phyloP scores from a whole-genome alignment of 805 yeast species.

The Starmerella bacillaris region DNA sequence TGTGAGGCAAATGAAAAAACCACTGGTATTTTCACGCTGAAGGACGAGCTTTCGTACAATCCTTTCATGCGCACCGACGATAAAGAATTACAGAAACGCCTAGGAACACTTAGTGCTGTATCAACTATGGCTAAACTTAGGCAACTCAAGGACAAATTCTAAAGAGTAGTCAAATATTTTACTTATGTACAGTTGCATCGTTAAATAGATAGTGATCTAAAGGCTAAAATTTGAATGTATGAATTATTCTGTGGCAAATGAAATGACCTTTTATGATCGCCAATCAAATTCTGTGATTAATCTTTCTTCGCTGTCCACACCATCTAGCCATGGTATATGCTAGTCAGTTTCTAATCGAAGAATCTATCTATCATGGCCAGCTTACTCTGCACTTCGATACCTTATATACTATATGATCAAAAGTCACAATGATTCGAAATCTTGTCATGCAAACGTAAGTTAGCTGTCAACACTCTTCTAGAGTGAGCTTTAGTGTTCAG shows the following conservation, averaged over 20 bases:
- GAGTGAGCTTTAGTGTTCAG: too few relatives aligned
- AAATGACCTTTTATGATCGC: not conserved
- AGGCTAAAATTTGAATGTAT: not conserved
- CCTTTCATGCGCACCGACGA: slow-evolving; percentile 77
- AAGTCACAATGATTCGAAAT: too few relatives aligned
- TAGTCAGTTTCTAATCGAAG: slow-evolving; percentile 16
- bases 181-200: not conserved
- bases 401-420: too few relatives aligned
- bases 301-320: slow-evolving; percentile 40
- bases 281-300: slow-evolving; percentile 2
- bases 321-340: slow-evolving; percentile 10
- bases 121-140: slow-evolving; percentile 60
- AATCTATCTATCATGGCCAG: slow-evolving; percentile 5
- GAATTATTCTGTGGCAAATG: not conserved
- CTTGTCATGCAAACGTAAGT: too few relatives aligned
- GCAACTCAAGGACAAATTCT: slow-evolving; percentile 51
- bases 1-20: slow-evolving; percentile 43
- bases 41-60: slow-evolving; percentile 62
- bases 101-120: slow-evolving; percentile 34
- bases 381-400: too few relatives aligned
- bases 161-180: slow-evolving; percentile 2
- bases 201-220: not conserved
- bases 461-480: too few relatives aligned
- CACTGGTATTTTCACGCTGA: slow-evolving; percentile 73
- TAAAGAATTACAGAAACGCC: slow-evolving; percentile 38